Base-by-base conservation (phyloP, 306 rosid genomes). In the Cucurbita maxima region DNA sequence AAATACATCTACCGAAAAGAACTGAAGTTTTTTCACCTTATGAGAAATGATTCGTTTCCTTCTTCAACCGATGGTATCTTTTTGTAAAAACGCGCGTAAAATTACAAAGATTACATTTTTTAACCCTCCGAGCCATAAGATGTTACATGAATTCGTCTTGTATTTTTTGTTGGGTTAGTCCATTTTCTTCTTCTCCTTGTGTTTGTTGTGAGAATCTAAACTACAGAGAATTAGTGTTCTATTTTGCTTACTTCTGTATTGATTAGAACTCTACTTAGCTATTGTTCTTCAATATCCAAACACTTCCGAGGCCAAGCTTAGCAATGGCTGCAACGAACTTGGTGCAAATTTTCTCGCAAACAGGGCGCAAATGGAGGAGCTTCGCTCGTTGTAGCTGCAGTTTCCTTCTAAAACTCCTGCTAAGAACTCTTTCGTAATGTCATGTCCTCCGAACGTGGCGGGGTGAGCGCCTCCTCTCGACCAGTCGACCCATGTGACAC, bases 401-500 rank as follows among this genome's bases (percentile, higher is more conserved):
- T 12, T 79, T 13, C 82, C 84, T 16, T 30, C 64, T 0, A 55
- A 67, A 73, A 86, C 45, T 73, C 92, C 62, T 10, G 52, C 55
- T 63, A 91, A 75, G 72, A 95, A 91, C 38, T 85, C 91, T 50
- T 82, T 80, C 0, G 79, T 85, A 8, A 95, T 80, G 55, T 95
- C 97, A 0, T 77, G 20, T 60, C 78, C 61, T 70, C 99, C 99
- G 16, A 95, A 95, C 4, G 91, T 95, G 1, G 95, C 97, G 0
- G 99, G 99, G 82, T 95, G 99, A 45, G 99, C 77, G 8, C 99
- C 99, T 4, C 99, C 97, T 76, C 99, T 81, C 0, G 99, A 95
- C 99, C 99, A 95, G 58, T 95, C 99, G 76, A 91, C 96, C 96
- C 96, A 91, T 12, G 99, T 95, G 75, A 95, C 44, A 88, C 97